Base-by-base conservation (phyloP, 306 rosid genomes). In the Comarum palustre region DNA sequence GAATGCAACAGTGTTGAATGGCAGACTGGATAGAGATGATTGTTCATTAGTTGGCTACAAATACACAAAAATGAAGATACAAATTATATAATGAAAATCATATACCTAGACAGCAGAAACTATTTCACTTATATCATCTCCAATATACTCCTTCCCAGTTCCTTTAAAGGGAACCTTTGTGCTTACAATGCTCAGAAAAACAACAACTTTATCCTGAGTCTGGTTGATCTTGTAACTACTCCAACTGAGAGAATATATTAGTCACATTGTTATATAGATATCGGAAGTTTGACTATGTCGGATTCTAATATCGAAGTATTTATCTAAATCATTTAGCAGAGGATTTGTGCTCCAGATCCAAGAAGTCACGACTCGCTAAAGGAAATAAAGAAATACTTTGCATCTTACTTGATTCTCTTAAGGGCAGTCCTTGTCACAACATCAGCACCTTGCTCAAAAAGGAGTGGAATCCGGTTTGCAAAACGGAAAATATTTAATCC, bases 391-490 rank as follows among this genome's bases (percentile, higher is more conserved):
- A 50, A 59, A 47, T 10, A 69, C 27, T 45, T 3, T 52, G 38
- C 15, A 70, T 68, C 92, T 71, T 82, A 91, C 97, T 91, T 93
- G 84, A 93, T 93, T 82, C 98, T 88, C 90, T 91, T 91, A n/a
- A 84, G 86, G 65, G 96, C 90, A 8, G 94, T 93, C 82, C 98
- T 84, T 77, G 97, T 93, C 65, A 93, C 98, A 65, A 93, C 98
- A 80, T 93, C 98, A 16, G 98, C 98, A 60, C 98, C 98, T 87
- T 93, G 98, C 94, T 93, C 98, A 75, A 93, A 93, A 82, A 93
- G 98, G 77, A 93, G 96, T n/a, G 98, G 98, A 74, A 93, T 93
- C 68, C 98, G 92, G 64, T 93, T 93, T 82, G 98, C 98, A 86
- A 93, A 93, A 72, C 97, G 86, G 86, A 93, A 93, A 67, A 93